Percentiles rank a stretch among this genome's conserved stretches.
These are phyloP conservation scores for Polytrichum formosum DNA, from an alignment of 225 moss, liverwort and hornwort species.

Conservation along the genomic window DNA sequence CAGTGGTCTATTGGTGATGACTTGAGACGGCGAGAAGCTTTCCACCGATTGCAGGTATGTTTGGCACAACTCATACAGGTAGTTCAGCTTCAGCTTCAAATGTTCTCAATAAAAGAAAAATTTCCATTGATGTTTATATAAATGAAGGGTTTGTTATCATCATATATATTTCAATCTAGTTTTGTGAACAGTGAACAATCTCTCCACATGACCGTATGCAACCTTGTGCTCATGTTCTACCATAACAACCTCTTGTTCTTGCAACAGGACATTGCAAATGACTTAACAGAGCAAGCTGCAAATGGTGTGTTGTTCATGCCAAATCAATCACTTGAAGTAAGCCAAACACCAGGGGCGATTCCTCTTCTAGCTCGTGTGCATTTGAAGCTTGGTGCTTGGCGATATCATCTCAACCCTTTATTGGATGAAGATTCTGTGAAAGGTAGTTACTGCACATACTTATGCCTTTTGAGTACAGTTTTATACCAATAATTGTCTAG, in stretches of 20 bases:
- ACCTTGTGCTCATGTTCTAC: too few relatives aligned
- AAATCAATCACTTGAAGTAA: slow-evolving; percentile 38
- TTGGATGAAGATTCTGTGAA: slow-evolving; percentile 74
- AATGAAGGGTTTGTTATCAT: too few relatives aligned
- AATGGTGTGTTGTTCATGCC: slow-evolving; percentile 39
- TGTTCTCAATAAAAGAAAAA: too few relatives aligned
- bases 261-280: slow-evolving; percentile 44
- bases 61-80: too few relatives aligned
- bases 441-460: slow-evolving; percentile 37
- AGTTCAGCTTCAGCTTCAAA: too few relatives aligned
- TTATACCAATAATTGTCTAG: too few relatives aligned
- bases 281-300: slow-evolving; percentile 24
- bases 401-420: slow-evolving; percentile 64
- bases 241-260: slow-evolving; percentile 6
- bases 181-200: too few relatives aligned
- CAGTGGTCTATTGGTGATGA: slow-evolving; percentile 90
- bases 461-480: too few relatives aligned
- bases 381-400: slow-evolving; percentile 92
- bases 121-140: too few relatives aligned
- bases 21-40: slow-evolving; percentile 57
- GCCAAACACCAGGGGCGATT: slow-evolving; percentile 32
- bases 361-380: slow-evolving; percentile 84
- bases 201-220: too few relatives aligned
- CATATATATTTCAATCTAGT: too few relatives aligned
- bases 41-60: slow-evolving; percentile 61